phyloP scores from a whole-genome alignment of 495 filamentous ascomycete species.

The Chlorociboria aeruginascens region DNA sequence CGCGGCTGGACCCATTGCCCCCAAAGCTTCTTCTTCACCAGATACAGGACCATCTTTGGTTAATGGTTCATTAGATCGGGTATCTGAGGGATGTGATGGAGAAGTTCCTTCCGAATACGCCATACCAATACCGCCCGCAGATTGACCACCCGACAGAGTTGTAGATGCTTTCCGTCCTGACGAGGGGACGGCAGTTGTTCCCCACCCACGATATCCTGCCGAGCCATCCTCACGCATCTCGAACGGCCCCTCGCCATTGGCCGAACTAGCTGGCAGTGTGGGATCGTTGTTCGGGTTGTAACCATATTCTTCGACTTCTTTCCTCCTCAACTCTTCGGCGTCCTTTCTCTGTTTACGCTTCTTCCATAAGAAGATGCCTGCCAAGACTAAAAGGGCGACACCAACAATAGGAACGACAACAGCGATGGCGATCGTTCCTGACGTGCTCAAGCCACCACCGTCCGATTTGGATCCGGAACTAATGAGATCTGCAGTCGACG shows the following conservation, averaged over 20 bases:
- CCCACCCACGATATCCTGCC: conserved; percentile 89
- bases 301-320: conserved; percentile 92
- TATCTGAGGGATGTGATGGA: conserved; percentile 65
- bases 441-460: conserved; percentile 39
- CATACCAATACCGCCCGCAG: conserved; percentile 41
- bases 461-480: neutral
- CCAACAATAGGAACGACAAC: conserved; percentile 88
- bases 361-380: conserved; percentile 73
- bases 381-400: conserved; percentile 69
- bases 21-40: conserved; percentile 61
- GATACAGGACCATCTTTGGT: conserved; percentile 44
- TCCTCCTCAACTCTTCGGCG: conserved; percentile 75
- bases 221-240: conserved; percentile 57
- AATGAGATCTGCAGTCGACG: conserved; percentile 19
- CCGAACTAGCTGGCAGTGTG: conserved; percentile 52
- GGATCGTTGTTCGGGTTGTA: conserved; percentile 95
- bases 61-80: conserved; percentile 57
- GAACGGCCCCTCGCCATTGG: conserved; percentile 40
- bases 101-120: conserved; percentile 70
- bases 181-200: conserved; percentile 55
- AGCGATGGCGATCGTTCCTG: conserved; percentile 75
- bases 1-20: conserved; percentile 62
- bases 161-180: conserved; percentile 80
- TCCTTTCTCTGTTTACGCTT: conserved; percentile 74
- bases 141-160: conserved; percentile 68